phyloP scores from a whole-genome alignment of 768 basidiomycete species.

The Pleurotus citrinopileatus region DNA sequence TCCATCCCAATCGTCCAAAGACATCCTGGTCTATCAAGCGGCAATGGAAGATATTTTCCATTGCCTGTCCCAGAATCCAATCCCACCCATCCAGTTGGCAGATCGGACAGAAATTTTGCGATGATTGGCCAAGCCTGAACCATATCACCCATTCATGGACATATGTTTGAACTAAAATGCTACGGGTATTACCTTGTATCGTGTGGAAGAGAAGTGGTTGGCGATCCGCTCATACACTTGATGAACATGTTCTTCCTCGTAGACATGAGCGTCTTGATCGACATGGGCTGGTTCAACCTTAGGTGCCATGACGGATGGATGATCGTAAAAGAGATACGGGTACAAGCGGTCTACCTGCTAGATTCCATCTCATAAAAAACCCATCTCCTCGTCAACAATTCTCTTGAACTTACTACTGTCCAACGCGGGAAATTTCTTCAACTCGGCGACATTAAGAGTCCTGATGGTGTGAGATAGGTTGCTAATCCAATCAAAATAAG shows the following conservation, averaged over 20 bases:
- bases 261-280: conserved; percentile 48
- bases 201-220: conserved; percentile 81
- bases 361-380: conserved; percentile 44
- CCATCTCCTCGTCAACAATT: conserved; percentile 78
- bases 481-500: conserved; percentile 27
- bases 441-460: conserved; percentile 37
- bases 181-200: conserved; percentile 69
- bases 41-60: conserved; percentile 91
- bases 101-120: conserved; percentile 62
- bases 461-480: conserved; percentile 54
- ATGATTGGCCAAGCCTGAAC: conserved; percentile 89
- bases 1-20: conserved; percentile 84
- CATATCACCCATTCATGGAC: conserved; percentile 2
- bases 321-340: conserved; percentile 10
- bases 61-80: conserved; percentile 97
- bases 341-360: neutral
- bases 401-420: conserved; percentile 65
- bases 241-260: conserved; percentile 80
- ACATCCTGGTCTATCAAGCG: conserved; percentile 53
- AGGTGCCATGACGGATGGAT: conserved; percentile 24
- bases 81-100: conserved; percentile 80
- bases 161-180: neutral
- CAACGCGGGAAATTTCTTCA: conserved; percentile 64
- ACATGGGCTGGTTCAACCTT: conserved; percentile 39
- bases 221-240: conserved; percentile 84